Evolutionary conservation across 2,329 filamentous ascomycete genomes (phyloP).

Genomic region (Phialophora macrospora): DNA sequence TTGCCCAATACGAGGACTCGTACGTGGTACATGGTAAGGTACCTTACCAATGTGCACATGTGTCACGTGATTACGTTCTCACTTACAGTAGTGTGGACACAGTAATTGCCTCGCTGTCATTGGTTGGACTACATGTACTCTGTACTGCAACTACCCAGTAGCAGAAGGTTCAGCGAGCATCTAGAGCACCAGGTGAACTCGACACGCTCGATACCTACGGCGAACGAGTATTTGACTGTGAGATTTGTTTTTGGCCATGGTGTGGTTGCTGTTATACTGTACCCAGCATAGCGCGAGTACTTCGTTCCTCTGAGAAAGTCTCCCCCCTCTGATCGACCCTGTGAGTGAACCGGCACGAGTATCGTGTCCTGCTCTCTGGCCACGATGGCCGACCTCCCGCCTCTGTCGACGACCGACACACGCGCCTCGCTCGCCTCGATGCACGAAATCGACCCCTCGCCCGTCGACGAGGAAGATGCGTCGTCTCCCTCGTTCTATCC

Average conservation of each 20-base stretch:
- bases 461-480: constrained; percentile 65
- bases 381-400: constrained; percentile 29
- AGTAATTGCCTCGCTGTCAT: background rate
- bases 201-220: too few species aligned
- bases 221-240: too few species aligned
- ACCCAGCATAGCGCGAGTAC: background rate
- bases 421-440: constrained; percentile 63
- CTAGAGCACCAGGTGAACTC: too few species aligned
- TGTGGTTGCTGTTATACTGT: background rate
- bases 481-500: constrained; percentile 52
- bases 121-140: background rate
- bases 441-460: constrained; percentile 79
- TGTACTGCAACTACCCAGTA: too few species aligned
- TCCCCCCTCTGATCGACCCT: background rate
- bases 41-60: too few species aligned
- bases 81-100: background rate
- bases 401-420: constrained; percentile 29
- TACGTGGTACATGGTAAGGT: too few species aligned
- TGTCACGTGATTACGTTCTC: too few species aligned
- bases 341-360: background rate
- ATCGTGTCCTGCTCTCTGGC: background rate
- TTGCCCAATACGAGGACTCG: background rate
- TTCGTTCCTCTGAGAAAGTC: background rate
- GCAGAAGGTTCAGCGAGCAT: too few species aligned
- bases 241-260: background rate